phyloP scores from a whole-genome alignment of 148 eudicot species.

The Dianthus caryophyllus region DNA sequence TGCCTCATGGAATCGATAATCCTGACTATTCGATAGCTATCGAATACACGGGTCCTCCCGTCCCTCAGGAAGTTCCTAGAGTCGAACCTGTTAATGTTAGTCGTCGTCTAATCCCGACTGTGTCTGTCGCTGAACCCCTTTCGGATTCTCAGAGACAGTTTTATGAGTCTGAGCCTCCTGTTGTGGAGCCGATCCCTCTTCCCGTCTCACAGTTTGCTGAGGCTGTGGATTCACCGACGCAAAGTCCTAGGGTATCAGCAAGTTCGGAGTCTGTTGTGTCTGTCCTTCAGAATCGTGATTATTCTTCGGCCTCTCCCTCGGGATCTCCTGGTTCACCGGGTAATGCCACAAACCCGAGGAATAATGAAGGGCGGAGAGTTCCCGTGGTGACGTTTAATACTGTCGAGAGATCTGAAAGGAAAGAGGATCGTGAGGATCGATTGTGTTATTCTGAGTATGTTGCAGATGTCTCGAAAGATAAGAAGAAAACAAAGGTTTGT shows the following conservation, averaged over 20 bases:
- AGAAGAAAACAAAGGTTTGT: conserved; percentile 60
- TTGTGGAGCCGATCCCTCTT: conserved; percentile 63
- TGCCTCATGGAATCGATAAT: conserved; percentile 54
- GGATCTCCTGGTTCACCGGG: conserved; percentile 64
- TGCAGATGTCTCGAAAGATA: conserved; percentile 61
- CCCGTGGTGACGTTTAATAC: conserved; percentile 82
- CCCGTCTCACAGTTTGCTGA: conserved; percentile 58
- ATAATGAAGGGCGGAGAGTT: conserved; percentile 53
- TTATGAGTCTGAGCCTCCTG: conserved; percentile 38
- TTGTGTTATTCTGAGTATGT: conserved; percentile 58
- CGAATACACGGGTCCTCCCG: conserved; percentile 74
- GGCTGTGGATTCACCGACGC: conserved; percentile 46
- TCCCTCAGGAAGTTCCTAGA: conserved; percentile 69
- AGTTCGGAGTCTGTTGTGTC: conserved; percentile 87
- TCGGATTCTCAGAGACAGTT: conserved; percentile 52
- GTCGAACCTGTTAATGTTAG: conserved; percentile 71
- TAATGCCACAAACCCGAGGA: conserved; percentile 21
- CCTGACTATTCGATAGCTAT: conserved; percentile 81
- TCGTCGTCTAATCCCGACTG: conserved; percentile 46
- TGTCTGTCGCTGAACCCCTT: conserved; percentile 52
- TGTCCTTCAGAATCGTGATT: conserved; percentile 67
- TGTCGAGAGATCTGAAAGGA: conserved; percentile 53
- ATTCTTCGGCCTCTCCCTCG: conserved; percentile 64
- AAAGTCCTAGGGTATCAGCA: conserved; percentile 64
- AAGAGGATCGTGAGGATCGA: conserved; percentile 34